These are phyloP conservation scores for Pelagophyceae sp. DNA, from an alignment of 352 stramenopile genomes.

Conservation along the genomic window DNA sequence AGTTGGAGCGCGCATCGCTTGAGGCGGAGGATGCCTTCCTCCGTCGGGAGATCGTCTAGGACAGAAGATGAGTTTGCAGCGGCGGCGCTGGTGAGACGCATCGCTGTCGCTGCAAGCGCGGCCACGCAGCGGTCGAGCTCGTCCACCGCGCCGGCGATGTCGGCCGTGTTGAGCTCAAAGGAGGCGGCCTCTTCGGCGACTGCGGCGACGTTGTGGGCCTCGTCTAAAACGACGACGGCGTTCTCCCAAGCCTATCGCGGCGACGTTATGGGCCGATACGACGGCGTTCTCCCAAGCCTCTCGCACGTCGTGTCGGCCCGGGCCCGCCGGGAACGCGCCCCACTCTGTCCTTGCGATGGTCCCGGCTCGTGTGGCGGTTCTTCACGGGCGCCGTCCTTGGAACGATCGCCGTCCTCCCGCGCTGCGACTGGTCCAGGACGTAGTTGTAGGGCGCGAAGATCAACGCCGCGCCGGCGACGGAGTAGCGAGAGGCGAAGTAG, in stretches of 20 bases:
- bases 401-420: constrained; percentile 41
- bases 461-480: constrained; percentile 80
- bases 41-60: constrained; percentile 8
- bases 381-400: too few species aligned
- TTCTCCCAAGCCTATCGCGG: constrained; percentile 91
- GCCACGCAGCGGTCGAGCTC: constrained; percentile 69
- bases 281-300: too few species aligned
- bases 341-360: too few species aligned
- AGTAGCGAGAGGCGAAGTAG: constrained; percentile 86
- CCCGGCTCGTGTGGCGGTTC: too few species aligned
- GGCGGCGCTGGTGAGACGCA: background rate
- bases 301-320: too few species aligned
- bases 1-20: constrained; percentile 54
- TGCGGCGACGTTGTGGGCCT: constrained; percentile 96
- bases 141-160: constrained; percentile 81
- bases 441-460: constrained; percentile 99
- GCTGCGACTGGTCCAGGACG: constrained; percentile 77
- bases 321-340: too few species aligned
- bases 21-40: constrained; percentile 46
- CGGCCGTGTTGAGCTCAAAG: constrained; percentile 83
- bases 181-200: constrained; percentile 81
- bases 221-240: constrained; percentile 96
- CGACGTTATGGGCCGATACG: too few species aligned
- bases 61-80: background rate
- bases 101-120: constrained; percentile 15